These are phyloP conservation scores for Flaveria bidentis DNA, from an alignment of 129 eudicot genomes.

Conservation along the genomic window DNA sequence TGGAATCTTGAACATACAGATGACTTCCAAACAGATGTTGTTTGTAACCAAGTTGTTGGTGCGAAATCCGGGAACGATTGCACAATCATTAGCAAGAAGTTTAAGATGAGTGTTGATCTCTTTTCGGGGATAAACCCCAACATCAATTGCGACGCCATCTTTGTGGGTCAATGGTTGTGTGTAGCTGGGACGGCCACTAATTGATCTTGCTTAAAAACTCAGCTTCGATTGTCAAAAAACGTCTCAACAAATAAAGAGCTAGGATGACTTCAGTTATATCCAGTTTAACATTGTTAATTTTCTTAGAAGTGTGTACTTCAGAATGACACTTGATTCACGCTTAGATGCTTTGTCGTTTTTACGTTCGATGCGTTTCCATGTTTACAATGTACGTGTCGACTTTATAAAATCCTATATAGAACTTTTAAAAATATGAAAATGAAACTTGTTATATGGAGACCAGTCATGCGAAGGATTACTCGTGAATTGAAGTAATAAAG, in stretches of 20 bases:
- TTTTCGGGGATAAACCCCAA: conserved; percentile 36
- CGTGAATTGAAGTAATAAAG: no score
- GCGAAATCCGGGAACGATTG: conserved; percentile 32
- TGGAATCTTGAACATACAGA: background rate
- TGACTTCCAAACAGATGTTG: conserved; percentile 21
- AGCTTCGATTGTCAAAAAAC: background rate
- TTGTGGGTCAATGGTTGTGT: conserved; percentile 44
- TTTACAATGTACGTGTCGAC: no score
- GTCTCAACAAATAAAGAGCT: background rate
- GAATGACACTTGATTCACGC: no score
- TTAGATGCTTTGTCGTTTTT: no score
- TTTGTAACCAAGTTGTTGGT: conserved; percentile 24
- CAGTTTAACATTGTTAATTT: background rate
- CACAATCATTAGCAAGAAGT: conserved; percentile 17
- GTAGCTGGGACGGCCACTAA: conserved; percentile 16
- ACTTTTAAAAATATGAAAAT: no score
- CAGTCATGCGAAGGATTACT: no score
- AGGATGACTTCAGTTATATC: background rate
- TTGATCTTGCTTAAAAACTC: background rate
- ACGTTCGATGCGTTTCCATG: no score
- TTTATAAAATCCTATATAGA: no score
- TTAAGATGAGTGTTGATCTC: conserved; percentile 4
- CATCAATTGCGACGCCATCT: conserved; percentile 31
- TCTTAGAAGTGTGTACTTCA: background rate
- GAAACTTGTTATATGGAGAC: no score